Evolutionary conservation across 169 alveolate species (phyloP).

Genomic region (Hepatocystis sp.): DNA sequence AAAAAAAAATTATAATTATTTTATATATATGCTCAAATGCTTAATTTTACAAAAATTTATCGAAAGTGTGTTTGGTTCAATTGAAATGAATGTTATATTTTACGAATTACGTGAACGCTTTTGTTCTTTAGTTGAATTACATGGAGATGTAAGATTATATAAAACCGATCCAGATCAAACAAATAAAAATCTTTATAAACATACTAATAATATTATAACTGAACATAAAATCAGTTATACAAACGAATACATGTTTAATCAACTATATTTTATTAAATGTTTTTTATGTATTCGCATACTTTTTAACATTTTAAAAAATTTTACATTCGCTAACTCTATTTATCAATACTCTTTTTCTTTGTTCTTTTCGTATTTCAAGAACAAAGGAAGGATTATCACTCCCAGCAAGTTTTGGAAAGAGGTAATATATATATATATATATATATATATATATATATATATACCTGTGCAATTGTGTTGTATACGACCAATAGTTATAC

Average conservation of each 20-base stretch:
- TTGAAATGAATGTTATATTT: constrained; percentile 72
- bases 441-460: background rate
- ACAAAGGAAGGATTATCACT: constrained; percentile 4
- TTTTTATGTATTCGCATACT: constrained; percentile 54
- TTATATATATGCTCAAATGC: constrained; percentile 32
- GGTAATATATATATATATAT: constrained; percentile 21
- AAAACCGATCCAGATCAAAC: background rate
- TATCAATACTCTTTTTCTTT: constrained; percentile 56
- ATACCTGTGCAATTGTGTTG: too few relatives aligned
- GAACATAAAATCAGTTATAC: background rate
- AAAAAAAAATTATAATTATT: constrained; percentile 42
- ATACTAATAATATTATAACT: too few relatives aligned
- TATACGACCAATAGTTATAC: too few relatives aligned
- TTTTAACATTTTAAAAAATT: constrained; percentile 46
- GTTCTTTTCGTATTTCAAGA: constrained; percentile 20
- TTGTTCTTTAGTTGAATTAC: constrained; percentile 53
- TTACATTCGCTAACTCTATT: constrained; percentile 31
- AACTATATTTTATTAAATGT: constrained; percentile 37
- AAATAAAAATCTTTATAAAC: background rate
- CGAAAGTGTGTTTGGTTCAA: constrained; percentile 32
- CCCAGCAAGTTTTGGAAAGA: constrained; percentile 54
- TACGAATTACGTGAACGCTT: constrained; percentile 58
- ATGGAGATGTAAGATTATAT: constrained; percentile 55
- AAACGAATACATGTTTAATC: constrained; percentile 14
- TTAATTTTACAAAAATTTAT: constrained; percentile 31